phyloP scores from a whole-genome alignment of 371 early-diverging fungal genomes.

The Blakeslea trispora region DNA sequence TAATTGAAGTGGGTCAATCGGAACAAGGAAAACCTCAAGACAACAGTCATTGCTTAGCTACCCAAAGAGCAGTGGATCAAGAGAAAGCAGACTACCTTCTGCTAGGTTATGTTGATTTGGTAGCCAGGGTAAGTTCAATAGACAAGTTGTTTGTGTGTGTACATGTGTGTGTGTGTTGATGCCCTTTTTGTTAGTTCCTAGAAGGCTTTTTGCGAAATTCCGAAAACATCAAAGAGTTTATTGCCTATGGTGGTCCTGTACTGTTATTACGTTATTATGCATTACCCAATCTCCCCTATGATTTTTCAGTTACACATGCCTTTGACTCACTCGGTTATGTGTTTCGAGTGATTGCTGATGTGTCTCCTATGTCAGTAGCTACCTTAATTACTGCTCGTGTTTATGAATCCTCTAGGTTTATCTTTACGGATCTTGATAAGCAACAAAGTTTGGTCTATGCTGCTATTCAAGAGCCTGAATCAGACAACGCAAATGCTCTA shows the following conservation, averaged over 20 bases:
- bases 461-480: constrained; percentile 25
- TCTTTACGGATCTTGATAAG: constrained; percentile 31
- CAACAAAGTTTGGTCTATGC: constrained; percentile 37
- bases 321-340: constrained; percentile 74
- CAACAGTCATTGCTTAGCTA: constrained; percentile 33
- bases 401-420: constrained; percentile 38
- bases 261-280: constrained; percentile 67
- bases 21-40: constrained; percentile 45
- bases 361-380: constrained; percentile 49
- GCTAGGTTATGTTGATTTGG: constrained; percentile 21
- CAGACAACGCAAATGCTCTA: constrained; percentile 29
- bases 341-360: constrained; percentile 69
- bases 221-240: constrained; percentile 71
- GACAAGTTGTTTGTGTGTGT: not conserved
- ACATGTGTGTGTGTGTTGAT: constrained; percentile 13
- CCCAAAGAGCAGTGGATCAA: constrained; percentile 8
- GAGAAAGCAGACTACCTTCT: constrained; percentile 41
- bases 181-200: constrained; percentile 60
- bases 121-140: constrained; percentile 23
- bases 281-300: constrained; percentile 73
- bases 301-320: constrained; percentile 67
- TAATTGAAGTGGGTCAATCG: constrained; percentile 49
- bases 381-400: constrained; percentile 50
- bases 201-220: constrained; percentile 84
- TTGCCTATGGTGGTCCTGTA: constrained; percentile 65